phyloP scores from a whole-genome alignment of 306 rosid species.

The Prosopis cineraria region DNA sequence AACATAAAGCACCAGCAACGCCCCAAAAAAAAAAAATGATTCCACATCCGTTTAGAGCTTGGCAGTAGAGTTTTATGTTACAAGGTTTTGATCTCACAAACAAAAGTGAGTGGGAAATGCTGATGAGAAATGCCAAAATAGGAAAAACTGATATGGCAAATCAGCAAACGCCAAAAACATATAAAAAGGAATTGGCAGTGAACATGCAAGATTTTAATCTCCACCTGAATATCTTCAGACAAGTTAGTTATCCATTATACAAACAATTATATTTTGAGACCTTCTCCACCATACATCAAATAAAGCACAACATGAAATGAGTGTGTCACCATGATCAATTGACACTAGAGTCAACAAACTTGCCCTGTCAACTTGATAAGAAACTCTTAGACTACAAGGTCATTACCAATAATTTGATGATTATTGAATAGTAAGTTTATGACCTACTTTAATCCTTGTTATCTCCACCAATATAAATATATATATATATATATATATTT shows the following conservation, averaged over 20 bases:
- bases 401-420: background rate
- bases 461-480: background rate
- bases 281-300: slow-evolving; percentile 1
- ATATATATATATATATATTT: no score
- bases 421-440: background rate
- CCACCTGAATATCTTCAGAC: background rate
- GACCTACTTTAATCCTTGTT: background rate
- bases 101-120: background rate
- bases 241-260: slow-evolving; percentile 5
- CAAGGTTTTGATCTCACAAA: background rate
- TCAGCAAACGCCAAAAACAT: background rate
- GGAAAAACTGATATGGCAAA: slow-evolving; percentile 1
- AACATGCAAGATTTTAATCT: background rate
- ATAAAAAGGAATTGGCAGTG: background rate
- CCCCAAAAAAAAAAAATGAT: background rate
- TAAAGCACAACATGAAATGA: background rate
- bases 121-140: slow-evolving; percentile 7
- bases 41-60: background rate
- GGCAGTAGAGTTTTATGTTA: background rate
- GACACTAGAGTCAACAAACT: background rate
- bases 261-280: background rate
- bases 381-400: background rate
- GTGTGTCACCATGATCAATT: background rate
- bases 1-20: background rate
- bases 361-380: background rate